Conservation (phyloP, 2,329 filamentous ascomycete genomes). For the Ceratocystis cacaofunesta region DNA sequence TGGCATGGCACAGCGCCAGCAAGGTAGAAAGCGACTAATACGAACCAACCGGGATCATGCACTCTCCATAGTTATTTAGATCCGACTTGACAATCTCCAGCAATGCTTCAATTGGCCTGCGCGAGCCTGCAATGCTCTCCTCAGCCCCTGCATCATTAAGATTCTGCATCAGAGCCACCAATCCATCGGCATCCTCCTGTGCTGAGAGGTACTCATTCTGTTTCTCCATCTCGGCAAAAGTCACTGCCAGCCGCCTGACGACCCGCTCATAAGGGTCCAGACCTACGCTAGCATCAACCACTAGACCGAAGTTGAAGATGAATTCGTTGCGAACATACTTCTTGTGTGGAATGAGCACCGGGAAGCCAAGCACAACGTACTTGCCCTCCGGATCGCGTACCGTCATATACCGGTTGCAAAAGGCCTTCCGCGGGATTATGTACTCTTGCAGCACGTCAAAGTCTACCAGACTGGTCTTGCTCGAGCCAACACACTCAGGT, state of each 20-base stretch:
- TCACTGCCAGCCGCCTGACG: slow-evolving; percentile 67
- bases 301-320: slow-evolving; percentile 93
- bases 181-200: slow-evolving; percentile 29
- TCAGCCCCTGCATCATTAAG: slow-evolving; percentile 7
- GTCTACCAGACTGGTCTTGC: slow-evolving; percentile 55
- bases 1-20: not conserved
- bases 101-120: slow-evolving; percentile 66
- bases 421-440: slow-evolving; percentile 85
- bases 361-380: slow-evolving; percentile 72
- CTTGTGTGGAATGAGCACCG: slow-evolving; percentile 69
- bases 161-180: slow-evolving; percentile 23
- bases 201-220: slow-evolving; percentile 70
- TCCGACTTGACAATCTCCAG: slow-evolving; percentile 73
- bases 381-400: slow-evolving; percentile 55
- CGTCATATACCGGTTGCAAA: slow-evolving; percentile 81
- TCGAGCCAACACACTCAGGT: slow-evolving; percentile 25
- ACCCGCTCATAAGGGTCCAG: slow-evolving; percentile 71
- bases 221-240: slow-evolving; percentile 82
- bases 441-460: slow-evolving; percentile 81
- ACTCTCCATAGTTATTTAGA: slow-evolving; percentile 91
- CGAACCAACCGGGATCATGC: slow-evolving; percentile 90
- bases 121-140: slow-evolving; percentile 12
- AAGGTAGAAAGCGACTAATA: slow-evolving; percentile 17
- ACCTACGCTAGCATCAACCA: slow-evolving; percentile 52
- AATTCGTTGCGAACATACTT: slow-evolving; percentile 88